Conservation (phyloP, 176 grass and related monocot genomes). For the Elaeis guineensis region DNA sequence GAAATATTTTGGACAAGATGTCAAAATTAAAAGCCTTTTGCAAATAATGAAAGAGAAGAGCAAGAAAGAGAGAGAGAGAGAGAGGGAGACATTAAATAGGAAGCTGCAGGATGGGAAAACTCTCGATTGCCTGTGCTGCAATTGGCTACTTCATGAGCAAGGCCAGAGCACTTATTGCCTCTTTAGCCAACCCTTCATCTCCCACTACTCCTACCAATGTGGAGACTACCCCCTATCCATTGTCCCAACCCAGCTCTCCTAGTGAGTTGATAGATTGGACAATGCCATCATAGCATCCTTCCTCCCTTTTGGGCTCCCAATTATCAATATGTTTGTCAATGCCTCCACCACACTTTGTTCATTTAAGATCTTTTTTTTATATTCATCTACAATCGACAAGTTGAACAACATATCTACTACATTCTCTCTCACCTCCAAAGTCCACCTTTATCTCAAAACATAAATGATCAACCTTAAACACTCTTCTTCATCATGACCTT, state of each 20-base stretch:
- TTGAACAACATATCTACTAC: conserved; percentile 85
- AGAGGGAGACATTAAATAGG: no score
- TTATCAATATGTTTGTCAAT: conserved; percentile 57
- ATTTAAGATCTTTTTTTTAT: conserved; percentile 72
- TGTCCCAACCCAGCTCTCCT: conserved; percentile 63
- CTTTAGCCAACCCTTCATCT: conserved; percentile 21
- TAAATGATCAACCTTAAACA: conserved; percentile 58
- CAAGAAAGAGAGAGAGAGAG: no score
- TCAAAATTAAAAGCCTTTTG: no score
- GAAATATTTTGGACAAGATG: no score
- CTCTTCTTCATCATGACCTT: conserved; percentile 48
- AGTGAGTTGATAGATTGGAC: conserved; percentile 87
- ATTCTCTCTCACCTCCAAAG: conserved; percentile 77
- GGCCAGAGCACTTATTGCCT: conserved; percentile 80
- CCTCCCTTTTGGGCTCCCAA: conserved; percentile 65
- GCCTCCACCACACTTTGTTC: conserved; percentile 58
- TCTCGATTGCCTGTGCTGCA: conserved; percentile 45
- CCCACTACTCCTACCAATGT: conserved; percentile 43
- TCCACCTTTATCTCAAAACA: conserved; percentile 68
- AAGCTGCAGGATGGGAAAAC: neutral
- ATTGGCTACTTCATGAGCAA: conserved; percentile 63
- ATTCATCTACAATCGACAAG: conserved; percentile 72
- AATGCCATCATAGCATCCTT: conserved; percentile 96
- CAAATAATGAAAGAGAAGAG: no score
- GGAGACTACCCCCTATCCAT: conserved; percentile 50